Conservation (phyloP, 2,329 filamentous ascomycete genomes). For the Colletotrichum coccodes region DNA sequence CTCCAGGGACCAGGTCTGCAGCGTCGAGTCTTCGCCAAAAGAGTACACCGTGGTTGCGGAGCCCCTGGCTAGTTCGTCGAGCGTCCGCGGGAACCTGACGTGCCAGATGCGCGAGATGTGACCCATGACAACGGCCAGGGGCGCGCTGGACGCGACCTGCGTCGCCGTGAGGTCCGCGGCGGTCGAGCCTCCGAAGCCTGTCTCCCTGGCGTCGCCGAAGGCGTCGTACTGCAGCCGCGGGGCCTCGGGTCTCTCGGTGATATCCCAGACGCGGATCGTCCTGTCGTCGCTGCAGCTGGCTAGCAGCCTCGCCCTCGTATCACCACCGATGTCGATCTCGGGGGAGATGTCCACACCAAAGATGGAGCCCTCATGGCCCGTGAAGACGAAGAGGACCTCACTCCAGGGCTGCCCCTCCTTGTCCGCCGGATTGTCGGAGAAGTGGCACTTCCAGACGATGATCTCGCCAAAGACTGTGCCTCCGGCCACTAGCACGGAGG, state of each 20-base stretch:
- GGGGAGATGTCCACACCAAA: slow-evolving; percentile 88
- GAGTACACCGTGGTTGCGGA: slow-evolving; percentile 70
- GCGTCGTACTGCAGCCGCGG: slow-evolving; percentile 36
- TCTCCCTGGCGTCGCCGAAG: slow-evolving; percentile 59
- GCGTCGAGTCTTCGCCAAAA: slow-evolving; percentile 85
- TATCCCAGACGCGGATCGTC: slow-evolving; percentile 88
- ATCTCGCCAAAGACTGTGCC: slow-evolving; percentile 97
- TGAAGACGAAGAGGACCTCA: slow-evolving; percentile 64
- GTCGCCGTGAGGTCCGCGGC: slow-evolving; percentile 35
- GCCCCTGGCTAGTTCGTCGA: slow-evolving; percentile 21
- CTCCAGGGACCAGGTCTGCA: slow-evolving; percentile 74
- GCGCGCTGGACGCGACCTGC: slow-evolving; percentile 46
- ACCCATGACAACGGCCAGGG: slow-evolving; percentile 81
- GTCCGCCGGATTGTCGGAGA: slow-evolving; percentile 36
- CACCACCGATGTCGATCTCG: slow-evolving; percentile 50
- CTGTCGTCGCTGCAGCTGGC: slow-evolving; percentile 96
- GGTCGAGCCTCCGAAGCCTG: slow-evolving; percentile 65
- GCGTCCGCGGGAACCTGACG: slow-evolving; percentile 70
- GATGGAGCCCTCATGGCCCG: slow-evolving; percentile 89
- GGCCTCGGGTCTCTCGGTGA: slow-evolving; percentile 62
- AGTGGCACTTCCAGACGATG: slow-evolving; percentile 81
- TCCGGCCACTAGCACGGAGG: slow-evolving; percentile 78
- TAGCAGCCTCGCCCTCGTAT: slow-evolving; percentile 68
- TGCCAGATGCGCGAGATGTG: slow-evolving; percentile 93
- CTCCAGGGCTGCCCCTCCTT: slow-evolving; percentile 35